These are phyloP conservation scores for Sphagnum magellanicum DNA, from an alignment of 228 moss, liverwort and hornwort species.

Conservation along the genomic window DNA sequence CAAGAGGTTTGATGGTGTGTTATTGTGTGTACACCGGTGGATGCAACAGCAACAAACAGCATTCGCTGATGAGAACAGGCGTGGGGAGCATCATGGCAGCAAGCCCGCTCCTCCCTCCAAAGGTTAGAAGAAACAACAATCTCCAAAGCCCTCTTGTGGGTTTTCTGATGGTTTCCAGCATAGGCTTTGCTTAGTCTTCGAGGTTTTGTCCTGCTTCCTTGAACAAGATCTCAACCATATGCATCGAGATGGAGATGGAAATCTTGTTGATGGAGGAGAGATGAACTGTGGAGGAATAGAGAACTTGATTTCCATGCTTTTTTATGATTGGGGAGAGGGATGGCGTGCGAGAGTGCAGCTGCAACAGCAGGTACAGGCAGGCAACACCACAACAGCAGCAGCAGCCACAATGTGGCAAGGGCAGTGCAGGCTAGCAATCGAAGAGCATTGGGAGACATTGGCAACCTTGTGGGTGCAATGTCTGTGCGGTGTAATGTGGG, in stretches of 20 bases:
- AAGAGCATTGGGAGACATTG: slow-evolving; percentile 89
- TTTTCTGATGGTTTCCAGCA: background rate
- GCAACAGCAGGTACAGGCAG: slow-evolving; percentile 16
- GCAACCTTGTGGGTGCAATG: slow-evolving; percentile 87
- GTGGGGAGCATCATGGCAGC: slow-evolving; percentile 30
- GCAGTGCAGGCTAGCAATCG: slow-evolving; percentile 79
- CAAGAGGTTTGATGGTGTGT: background rate
- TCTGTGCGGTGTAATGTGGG: slow-evolving; percentile 76
- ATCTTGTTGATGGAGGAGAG: background rate
- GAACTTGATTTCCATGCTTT: background rate
- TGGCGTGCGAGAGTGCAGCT: slow-evolving; percentile 16
- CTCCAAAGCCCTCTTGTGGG: background rate
- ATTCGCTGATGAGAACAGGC: slow-evolving; percentile 49
- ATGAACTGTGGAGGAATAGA: background rate
- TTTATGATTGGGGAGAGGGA: background rate
- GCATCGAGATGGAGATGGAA: background rate
- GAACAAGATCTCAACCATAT: background rate
- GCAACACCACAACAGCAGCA: background rate
- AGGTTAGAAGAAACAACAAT: slow-evolving; percentile 10
- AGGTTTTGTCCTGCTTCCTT: background rate
- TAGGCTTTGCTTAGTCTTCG: background rate
- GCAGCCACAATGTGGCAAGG: slow-evolving; percentile 14
- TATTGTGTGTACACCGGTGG: background rate
- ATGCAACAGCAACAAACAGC: slow-evolving; percentile 40
- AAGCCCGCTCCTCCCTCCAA: slow-evolving; percentile 35